Conservation (phyloP, 2,329 filamentous ascomycete species). For the Colletotrichum limetticola region DNA sequence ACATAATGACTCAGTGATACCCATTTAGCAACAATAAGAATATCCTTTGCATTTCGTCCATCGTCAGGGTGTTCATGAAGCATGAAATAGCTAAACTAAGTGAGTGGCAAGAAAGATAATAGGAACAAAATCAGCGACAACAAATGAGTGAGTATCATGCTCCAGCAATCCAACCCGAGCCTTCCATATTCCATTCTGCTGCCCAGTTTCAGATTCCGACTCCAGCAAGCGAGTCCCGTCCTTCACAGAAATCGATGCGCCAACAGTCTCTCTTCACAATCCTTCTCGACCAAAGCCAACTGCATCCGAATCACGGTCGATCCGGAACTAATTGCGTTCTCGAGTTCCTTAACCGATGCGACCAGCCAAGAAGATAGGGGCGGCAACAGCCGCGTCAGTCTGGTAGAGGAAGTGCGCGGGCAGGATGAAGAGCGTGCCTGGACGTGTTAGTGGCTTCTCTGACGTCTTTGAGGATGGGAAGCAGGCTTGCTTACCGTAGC, state of each 20-base stretch:
- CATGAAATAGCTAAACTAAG: background rate
- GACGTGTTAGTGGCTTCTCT: background rate
- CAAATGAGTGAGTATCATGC: background rate
- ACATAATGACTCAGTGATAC: constrained; percentile 25
- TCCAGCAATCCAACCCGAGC: background rate
- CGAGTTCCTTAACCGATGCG: constrained; percentile 32
- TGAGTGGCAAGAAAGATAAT: background rate
- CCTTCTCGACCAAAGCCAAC: background rate
- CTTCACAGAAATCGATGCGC: no score
- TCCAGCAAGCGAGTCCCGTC: background rate
- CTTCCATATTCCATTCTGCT: background rate
- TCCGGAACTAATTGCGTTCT: background rate
- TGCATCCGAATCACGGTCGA: background rate
- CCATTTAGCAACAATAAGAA: constrained; percentile 1
- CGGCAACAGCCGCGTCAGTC: constrained; percentile 34
- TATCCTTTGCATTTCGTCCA: background rate
- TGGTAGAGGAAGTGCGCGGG: constrained; percentile 47
- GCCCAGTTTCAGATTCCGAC: background rate
- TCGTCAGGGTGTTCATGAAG: background rate
- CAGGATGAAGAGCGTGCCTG: constrained; percentile 46
- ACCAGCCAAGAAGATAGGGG: constrained; percentile 39
- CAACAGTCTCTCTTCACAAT: background rate
- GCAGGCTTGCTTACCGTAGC: constrained; percentile 37
- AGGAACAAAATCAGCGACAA: background rate
- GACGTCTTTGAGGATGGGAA: background rate